Base-by-base conservation (phyloP, 306 rosid species). In the Acacia confusa region DNA sequence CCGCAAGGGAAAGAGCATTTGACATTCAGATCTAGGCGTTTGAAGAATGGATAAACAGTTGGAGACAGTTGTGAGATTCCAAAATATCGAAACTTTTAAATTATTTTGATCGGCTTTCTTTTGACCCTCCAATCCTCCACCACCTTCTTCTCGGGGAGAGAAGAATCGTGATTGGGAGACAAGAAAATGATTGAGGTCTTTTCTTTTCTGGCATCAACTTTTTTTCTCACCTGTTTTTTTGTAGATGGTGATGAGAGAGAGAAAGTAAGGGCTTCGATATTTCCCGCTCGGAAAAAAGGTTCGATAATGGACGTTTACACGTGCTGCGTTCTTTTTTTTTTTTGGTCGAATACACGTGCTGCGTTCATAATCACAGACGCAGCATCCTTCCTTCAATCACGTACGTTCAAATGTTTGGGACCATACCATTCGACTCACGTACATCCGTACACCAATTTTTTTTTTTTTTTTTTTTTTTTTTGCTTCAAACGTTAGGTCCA, bases 21-120 rank as follows among this genome's bases (percentile, higher is more conserved):
- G 47, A 38, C 60, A 64, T 79, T 77, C 86, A 86, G 87, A 86
- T 83, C 89, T 86, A 67, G 67, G 53, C 38, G 27, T 76, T 67
- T 40, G 79, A 55, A 70, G 77, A 55, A 70, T 40, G 52, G 74
- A 69, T 73, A 63, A 82, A 28, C 79, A 69, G 34, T 74, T 34
- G 76, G 63, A 13, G 76, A 71, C 76, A 64, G 78, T 58, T 77
- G 32, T 17, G 74, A 77, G 73, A 77, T 65, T 63, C 63, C 61
- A 32, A 57, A 52, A 74, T 61, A 17, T 63, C 10, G 8, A 20
- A 25, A 43, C n/a, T 36, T 20, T 17, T 10, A 50, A 16, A 50
- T 9, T 25, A 75, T 61, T 63, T 28, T 19, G 28, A 9, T 65
- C 74, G 47, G 1, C 9, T 30, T 19, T 45, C 64, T 78, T 78